Conservation (phyloP, 2,329 filamentous ascomycete species). For the Paraconiothyrium sp. region DNA sequence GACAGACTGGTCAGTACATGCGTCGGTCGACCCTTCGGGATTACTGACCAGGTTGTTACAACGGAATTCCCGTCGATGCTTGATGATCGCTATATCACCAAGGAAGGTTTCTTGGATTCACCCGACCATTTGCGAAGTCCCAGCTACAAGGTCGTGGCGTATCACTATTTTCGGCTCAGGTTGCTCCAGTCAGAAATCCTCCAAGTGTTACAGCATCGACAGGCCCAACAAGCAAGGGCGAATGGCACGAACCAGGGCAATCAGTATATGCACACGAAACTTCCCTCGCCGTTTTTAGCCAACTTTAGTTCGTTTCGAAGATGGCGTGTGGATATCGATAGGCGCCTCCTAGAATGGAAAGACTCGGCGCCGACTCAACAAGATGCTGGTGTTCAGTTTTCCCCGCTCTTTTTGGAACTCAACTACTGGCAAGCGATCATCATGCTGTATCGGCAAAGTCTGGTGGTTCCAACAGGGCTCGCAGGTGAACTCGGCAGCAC, state of each 20-base stretch:
- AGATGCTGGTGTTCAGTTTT: constrained; percentile 88
- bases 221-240: constrained; percentile 79
- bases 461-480: constrained; percentile 85
- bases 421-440: constrained; percentile 99
- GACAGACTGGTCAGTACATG: constrained; percentile 95
- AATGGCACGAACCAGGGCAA: constrained; percentile 71
- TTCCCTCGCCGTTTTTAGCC: constrained; percentile 85
- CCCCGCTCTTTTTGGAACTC: constrained; percentile 86
- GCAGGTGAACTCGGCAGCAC: constrained; percentile 76
- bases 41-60: constrained; percentile 95
- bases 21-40: constrained; percentile 90
- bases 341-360: constrained; percentile 86
- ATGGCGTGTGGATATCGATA: constrained; percentile 89
- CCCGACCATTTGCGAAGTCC: constrained; percentile 67
- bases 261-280: constrained; percentile 77
- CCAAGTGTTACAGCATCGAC: constrained; percentile 91
- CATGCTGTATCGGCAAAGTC: constrained; percentile 91
- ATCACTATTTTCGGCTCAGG: constrained; percentile 91
- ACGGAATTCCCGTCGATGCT: constrained; percentile 91
- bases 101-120: constrained; percentile 74
- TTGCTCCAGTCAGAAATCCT: constrained; percentile 93
- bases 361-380: constrained; percentile 77
- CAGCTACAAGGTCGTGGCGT: constrained; percentile 89
- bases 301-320: constrained; percentile 85
- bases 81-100: constrained; percentile 88